phyloP scores from a whole-genome alignment of 2,329 filamentous ascomycete species.

The Neonectria punicea region DNA sequence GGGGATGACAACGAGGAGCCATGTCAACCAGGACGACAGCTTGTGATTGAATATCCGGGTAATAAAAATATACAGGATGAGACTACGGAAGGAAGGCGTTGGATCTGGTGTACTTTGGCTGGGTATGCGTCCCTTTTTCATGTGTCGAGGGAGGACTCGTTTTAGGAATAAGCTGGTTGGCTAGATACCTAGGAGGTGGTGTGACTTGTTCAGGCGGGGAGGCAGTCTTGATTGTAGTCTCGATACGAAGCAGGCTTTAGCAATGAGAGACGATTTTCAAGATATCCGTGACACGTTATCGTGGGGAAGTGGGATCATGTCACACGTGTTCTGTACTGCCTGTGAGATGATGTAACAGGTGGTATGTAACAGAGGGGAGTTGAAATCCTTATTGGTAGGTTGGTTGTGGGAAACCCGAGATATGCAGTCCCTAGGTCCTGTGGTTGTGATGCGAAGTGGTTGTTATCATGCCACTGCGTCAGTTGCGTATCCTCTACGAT shows the following conservation, averaged over 20 bases:
- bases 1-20: conserved; percentile 9
- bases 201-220: background rate
- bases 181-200: background rate
- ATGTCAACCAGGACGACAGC: conserved; percentile 1
- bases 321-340: background rate
- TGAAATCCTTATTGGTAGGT: background rate
- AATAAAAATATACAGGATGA: conserved; percentile 12
- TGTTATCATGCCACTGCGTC: background rate
- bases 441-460: background rate
- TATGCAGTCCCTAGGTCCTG: background rate
- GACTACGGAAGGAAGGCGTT: conserved; percentile 20
- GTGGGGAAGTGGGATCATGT: background rate
- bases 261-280: background rate
- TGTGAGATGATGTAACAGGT: background rate
- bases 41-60: conserved; percentile 11
- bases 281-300: background rate
- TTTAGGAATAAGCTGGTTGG: conserved; percentile 1
- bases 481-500: background rate
- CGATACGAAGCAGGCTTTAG: conserved; percentile 1
- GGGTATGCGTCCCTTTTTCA: conserved; percentile 12
- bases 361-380: background rate
- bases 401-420: background rate
- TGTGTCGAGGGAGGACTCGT: background rate
- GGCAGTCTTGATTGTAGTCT: conserved; percentile 7
- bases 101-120: conserved; percentile 20